These are phyloP conservation scores for Cryptococcus maquisensis DNA, from an alignment of 1,284 basidiomycete genomes.

Conservation along the genomic window DNA sequence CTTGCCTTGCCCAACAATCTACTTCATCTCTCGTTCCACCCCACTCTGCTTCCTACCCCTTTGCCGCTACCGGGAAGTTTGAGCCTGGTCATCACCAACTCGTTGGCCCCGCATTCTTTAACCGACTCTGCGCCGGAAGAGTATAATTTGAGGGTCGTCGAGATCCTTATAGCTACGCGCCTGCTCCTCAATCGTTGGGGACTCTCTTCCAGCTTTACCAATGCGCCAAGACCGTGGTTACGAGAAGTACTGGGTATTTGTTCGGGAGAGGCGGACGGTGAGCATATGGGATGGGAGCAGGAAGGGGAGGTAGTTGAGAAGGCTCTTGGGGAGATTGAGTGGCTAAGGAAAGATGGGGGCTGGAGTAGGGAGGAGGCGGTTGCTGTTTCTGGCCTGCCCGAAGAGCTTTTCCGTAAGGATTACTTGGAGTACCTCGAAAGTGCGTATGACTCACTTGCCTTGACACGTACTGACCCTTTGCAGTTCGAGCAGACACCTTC, in stretches of 20 bases:
- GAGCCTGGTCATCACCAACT: conserved; percentile 77
- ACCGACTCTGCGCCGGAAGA: conserved; percentile 66
- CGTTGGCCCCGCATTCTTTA: conserved; percentile 77
- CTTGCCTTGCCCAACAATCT: conserved; percentile 65
- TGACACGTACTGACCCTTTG: neutral
- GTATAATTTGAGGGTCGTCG: conserved; percentile 84
- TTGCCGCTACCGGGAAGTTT: conserved; percentile 38
- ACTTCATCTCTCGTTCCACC: conserved; percentile 76
- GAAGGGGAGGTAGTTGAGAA: conserved; percentile 46
- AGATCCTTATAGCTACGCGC: conserved; percentile 72
- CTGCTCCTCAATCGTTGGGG: conserved; percentile 61
- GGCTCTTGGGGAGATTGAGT: conserved; percentile 56
- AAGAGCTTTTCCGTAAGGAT: conserved; percentile 58
- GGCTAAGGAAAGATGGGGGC: conserved; percentile 35
- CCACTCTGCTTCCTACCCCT: conserved; percentile 62
- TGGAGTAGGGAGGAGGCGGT: conserved; percentile 64
- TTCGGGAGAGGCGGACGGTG: conserved; percentile 34
- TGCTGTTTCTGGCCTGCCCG: conserved; percentile 58
- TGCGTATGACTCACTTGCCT: conserved; percentile 39
- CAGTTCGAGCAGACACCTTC: conserved; percentile 72
- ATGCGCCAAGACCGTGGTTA: conserved; percentile 25
- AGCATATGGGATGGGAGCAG: conserved; percentile 20
- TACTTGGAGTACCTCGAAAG: conserved; percentile 74
- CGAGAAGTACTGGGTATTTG: conserved; percentile 54
- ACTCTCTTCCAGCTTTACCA: conserved; percentile 28